Base-by-base conservation (phyloP, 1,139 yeast genomes). In the Petasospora fabianii region DNA sequence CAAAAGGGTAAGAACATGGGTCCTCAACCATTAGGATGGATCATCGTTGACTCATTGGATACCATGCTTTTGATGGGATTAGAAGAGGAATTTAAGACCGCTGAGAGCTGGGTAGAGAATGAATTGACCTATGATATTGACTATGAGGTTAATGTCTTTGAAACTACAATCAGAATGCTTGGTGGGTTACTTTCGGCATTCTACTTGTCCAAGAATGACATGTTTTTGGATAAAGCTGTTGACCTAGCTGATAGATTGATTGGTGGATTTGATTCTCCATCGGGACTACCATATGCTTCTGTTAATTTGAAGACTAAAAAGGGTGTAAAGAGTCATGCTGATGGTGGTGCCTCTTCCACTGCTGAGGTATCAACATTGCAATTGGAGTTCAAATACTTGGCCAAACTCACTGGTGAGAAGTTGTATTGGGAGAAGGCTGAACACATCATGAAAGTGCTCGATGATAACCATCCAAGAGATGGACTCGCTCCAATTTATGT, bases 321-420 rank as follows among this genome's bases (percentile, higher is more conserved):
- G 47, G 90, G 90, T 4, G 61, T 76, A 24, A 69, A 63, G 43
- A 75, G 75, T 40, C 88, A 79, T 55, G 81, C 68, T 13, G 90
- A 83, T 53, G 64, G 68, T 34, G 95, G 85, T 12, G 80, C 84
- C 4, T 71, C 90, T 12, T 83, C 95, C 1, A 86, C 96, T 3
- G 95, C 97, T 0, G 97, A 90, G 58, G 96, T 80, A 9, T 77
- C 95, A 1, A 85, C 97, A 2, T 65, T 90, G 46, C 97, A 88
- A 62, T 65, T 90, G 54, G 97, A 90, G 59, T 80, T 90, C 66
- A 88, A 87, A 59, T 88, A 87, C 59, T 67, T 90, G 53, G 71
- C 95, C 15, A 73, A 75, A 42, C 68, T 90, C 43, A 87, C 97
- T 0, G 95, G 95, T 16, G 92, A 88, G 55, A 56, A 69, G 3